These are phyloP conservation scores for Cucumis cinereus DNA, from an alignment of 306 rosid genomes.

Conservation along the genomic window DNA sequence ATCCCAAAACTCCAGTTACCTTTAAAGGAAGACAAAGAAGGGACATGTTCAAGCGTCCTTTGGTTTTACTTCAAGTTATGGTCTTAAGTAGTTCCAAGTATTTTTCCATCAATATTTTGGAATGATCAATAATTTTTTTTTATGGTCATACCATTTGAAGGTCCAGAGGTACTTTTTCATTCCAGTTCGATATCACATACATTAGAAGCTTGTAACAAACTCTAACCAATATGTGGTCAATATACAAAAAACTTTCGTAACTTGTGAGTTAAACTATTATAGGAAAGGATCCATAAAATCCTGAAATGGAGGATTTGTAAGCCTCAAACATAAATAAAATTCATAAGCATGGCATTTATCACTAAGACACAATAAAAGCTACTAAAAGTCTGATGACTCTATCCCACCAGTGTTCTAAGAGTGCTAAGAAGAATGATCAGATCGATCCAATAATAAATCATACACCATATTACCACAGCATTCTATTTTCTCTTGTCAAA, in stretches of 20 bases:
- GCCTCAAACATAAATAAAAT: neutral
- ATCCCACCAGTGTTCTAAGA: neutral
- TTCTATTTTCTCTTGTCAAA: neutral
- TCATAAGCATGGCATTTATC: neutral
- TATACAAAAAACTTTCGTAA: neutral
- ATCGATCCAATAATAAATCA: neutral
- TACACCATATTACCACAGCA: neutral
- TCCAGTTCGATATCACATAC: neutral
- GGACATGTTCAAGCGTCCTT: neutral
- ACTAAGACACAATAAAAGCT: neutral
- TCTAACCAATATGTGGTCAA: neutral
- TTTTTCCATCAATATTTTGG: neutral
- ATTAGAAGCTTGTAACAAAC: neutral
- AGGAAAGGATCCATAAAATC: neutral
- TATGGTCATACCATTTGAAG: neutral
- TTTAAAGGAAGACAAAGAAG: neutral
- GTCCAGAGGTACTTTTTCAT: neutral
- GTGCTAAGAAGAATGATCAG: neutral
- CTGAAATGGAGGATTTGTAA: neutral
- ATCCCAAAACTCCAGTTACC: neutral
- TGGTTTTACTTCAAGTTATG: neutral
- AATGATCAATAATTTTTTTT: neutral
- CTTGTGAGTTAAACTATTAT: neutral
- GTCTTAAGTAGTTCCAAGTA: neutral
- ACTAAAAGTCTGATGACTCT: neutral